phyloP scores from a whole-genome alignment of 331 rosid species.

The Telfairia occidentalis region DNA sequence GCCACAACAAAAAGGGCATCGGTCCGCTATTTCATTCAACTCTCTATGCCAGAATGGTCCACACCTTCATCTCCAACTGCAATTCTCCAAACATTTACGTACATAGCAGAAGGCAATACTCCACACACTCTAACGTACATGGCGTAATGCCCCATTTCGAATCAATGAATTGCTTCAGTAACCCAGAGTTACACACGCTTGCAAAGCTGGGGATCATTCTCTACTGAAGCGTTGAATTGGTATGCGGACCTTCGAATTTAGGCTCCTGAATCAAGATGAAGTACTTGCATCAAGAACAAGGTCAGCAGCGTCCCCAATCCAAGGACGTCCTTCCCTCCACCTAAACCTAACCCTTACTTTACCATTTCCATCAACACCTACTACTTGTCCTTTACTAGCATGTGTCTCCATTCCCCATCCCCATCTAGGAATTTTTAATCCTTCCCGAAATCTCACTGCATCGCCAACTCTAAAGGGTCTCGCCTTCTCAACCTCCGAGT shows the following conservation, averaged over 20 bases:
- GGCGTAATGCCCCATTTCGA: neutral
- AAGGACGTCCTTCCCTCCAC: slow-evolving; percentile 98
- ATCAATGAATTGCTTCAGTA: neutral
- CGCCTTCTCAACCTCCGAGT: slow-evolving; percentile 61
- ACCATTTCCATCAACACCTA: slow-evolving; percentile 89
- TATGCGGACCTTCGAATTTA: slow-evolving; percentile 4
- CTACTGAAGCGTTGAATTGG: slow-evolving; percentile 1
- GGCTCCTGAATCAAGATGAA: slow-evolving; percentile 12
- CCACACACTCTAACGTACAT: neutral
- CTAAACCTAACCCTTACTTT: slow-evolving; percentile 80
- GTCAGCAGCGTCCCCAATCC: slow-evolving; percentile 98
- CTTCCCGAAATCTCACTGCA: slow-evolving; percentile 72
- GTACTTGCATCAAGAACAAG: slow-evolving; percentile 47
- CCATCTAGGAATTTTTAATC: slow-evolving; percentile 74
- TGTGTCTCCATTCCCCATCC: slow-evolving; percentile 99
- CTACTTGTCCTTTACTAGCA: slow-evolving; percentile 78
- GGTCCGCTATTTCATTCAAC: neutral
- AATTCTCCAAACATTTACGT: neutral
- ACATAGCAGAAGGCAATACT: no score
- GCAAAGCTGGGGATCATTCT: neutral
- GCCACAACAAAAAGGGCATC: neutral
- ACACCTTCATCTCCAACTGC: slow-evolving; percentile 13
- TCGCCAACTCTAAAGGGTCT: slow-evolving; percentile 68
- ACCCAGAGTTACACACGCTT: neutral
- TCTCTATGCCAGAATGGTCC: neutral